phyloP scores from a whole-genome alignment of 495 filamentous ascomycete species.

The Penicillium samsonianum region DNA sequence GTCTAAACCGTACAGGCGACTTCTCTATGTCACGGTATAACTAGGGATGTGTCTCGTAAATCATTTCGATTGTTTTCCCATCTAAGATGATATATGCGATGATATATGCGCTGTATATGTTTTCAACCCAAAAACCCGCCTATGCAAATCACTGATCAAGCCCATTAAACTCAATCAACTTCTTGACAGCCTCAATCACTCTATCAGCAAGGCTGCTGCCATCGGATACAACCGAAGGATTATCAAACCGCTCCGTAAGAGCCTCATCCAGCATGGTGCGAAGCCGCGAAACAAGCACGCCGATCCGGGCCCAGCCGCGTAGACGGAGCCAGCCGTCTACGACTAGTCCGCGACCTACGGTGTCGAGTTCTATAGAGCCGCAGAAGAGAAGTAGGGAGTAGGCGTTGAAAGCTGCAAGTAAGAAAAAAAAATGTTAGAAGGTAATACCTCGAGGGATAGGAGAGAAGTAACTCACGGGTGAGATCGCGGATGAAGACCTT shows the following conservation, averaged over 20 bases:
- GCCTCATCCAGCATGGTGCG: conserved; percentile 84
- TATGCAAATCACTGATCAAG: conserved; percentile 61
- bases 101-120: not conserved
- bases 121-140: not conserved
- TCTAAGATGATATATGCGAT: not conserved
- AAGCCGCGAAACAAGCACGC: conserved; percentile 81
- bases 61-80: not conserved
- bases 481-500: conserved; percentile 87
- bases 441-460: not conserved
- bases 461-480: conserved; percentile 63
- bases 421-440: conserved; percentile 15
- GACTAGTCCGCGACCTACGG: conserved; percentile 79
- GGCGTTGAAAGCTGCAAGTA: conserved; percentile 75
- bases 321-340: conserved; percentile 93
- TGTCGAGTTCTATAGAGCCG: conserved; percentile 81
- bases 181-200: conserved; percentile 73
- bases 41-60: not conserved
- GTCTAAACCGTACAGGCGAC: too few species aligned
- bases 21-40: too few species aligned
- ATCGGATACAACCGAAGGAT: conserved; percentile 53
- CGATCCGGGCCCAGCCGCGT: conserved; percentile 92
- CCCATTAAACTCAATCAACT: conserved; percentile 84
- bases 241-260: conserved; percentile 74
- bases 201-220: conserved; percentile 49
- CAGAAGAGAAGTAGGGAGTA: conserved; percentile 91